Percentiles rank a stretch among this genome's conserved stretches.
Conservation (phyloP, 495 filamentous ascomycete genomes). For the Pyrenopolyporus hunteri region DNA sequence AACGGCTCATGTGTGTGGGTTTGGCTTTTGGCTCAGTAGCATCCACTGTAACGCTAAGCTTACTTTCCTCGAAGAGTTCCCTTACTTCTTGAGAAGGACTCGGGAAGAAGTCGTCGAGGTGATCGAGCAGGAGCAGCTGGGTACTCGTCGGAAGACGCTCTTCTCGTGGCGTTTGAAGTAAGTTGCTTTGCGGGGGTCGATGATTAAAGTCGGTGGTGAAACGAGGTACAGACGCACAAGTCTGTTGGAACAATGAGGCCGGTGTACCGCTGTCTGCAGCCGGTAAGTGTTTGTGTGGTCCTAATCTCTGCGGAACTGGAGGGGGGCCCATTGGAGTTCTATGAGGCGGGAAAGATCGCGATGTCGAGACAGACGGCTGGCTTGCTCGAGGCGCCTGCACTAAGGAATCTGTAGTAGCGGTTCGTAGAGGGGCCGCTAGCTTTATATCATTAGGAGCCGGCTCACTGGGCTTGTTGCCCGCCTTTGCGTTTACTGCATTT, state of each 20-base stretch:
- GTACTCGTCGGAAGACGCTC: constrained; percentile 45
- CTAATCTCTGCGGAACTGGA: constrained; percentile 33
- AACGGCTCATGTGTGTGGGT: background rate
- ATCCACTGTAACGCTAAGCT: background rate
- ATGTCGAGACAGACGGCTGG: background rate
- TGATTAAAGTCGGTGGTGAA: background rate
- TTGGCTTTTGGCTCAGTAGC: background rate
- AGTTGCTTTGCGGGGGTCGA: background rate
- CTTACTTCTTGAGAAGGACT: constrained; percentile 53
- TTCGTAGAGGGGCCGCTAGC: background rate
- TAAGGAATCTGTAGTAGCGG: background rate
- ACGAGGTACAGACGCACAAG: constrained; percentile 4
- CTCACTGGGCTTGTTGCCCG: background rate
- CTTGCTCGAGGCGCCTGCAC: background rate
- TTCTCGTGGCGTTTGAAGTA: background rate
- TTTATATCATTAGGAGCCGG: background rate
- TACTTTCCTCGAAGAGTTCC: constrained; percentile 49
- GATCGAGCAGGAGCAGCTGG: constrained; percentile 50
- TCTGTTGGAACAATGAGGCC: constrained; percentile 26
- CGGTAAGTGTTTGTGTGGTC: constrained; percentile 9
- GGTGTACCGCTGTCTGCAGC: constrained; percentile 12
- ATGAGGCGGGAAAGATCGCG: constrained; percentile 23
- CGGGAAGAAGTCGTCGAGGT: constrained; percentile 57
- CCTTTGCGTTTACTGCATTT: constrained; percentile 4
- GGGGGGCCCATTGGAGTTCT: constrained; percentile 34